These are phyloP conservation scores for Aspergillus alliaceus DNA, from an alignment of 2,329 filamentous ascomycete genomes.

Conservation along the genomic window DNA sequence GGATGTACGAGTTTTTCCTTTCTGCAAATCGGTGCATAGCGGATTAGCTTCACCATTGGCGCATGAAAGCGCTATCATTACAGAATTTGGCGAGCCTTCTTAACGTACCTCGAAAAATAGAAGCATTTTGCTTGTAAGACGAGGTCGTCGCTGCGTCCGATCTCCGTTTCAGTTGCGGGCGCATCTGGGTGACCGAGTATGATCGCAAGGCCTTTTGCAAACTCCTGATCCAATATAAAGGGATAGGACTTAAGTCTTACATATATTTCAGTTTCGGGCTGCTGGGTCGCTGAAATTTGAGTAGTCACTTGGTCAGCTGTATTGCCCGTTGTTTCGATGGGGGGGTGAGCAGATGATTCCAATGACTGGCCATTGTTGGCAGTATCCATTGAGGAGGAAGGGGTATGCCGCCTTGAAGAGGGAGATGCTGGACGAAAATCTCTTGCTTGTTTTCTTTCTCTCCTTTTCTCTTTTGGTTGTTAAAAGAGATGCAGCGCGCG, in stretches of 20 bases:
- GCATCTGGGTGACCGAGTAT: conserved; percentile 45
- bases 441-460: background rate
- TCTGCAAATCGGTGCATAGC: conserved; percentile 18
- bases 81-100: background rate
- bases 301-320: background rate
- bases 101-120: conserved; percentile 45
- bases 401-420: background rate
- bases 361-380: background rate
- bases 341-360: background rate
- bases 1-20: conserved; percentile 39
- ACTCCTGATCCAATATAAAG: conserved; percentile 45
- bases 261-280: conserved; percentile 24
- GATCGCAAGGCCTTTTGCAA: conserved; percentile 47
- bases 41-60: background rate
- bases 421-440: too few relatives aligned
- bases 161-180: conserved; percentile 39
- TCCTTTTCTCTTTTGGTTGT: background rate
- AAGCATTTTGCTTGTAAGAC: conserved; percentile 50
- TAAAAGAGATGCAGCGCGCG: background rate
- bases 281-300: conserved; percentile 7
- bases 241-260: conserved; percentile 38
- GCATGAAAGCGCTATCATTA: background rate
- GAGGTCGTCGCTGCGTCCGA: conserved; percentile 41
- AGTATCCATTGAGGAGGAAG: background rate
- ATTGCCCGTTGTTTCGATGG: background rate